Evolutionary conservation across 225 moss, liverwort and hornwort genomes (phyloP), one percentile per base, ranked within the genome.

Genomic region (Polytrichum formosum): DNA sequence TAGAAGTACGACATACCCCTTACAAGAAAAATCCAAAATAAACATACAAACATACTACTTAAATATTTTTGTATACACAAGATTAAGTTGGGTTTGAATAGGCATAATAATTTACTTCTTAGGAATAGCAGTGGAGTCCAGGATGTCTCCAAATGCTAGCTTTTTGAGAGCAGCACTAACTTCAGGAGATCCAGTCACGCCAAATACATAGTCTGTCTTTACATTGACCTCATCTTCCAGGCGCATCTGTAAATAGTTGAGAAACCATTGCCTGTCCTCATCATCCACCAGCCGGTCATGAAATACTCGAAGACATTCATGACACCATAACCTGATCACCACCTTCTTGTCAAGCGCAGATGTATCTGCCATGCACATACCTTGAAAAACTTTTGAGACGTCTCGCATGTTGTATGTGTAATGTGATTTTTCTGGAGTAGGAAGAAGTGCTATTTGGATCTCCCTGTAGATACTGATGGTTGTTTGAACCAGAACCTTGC

Each of bases 331-430:
- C 58, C 77, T 75, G 62, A 87, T 80, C 10, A 87, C 64, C 60
- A 76, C 65, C 72, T 82, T 90, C 74, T 87, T 90, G 74, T 87
- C 87, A n/a, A 76, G n/a, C 7, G 54, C 66, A 21, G 74, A 82
- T 55, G 64, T 31, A 70, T 82, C 87, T 56, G 81, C 80, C 70
- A 87, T 84, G 61, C 80, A 80, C 72, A 90, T 69, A 19, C 90
- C 90, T 76, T 90, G 90, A 31, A 90, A 87, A n/a, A 90, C 87
- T 56, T 87, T 87, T 21, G 87, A 87, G 54, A 90, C 61, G 64
- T 90, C 90, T 70, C 87, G 78, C 87, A 90, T 80, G 53, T 90
- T 90, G 73, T 90, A 90, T 28, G 76, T 87, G 20, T 90, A 90
- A 67, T 90, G 90, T 67, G 87, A 90, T 73, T 87, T 90, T 60